Conservation (phyloP, 148 eudicot species). For the Simmondsia chinensis region DNA sequence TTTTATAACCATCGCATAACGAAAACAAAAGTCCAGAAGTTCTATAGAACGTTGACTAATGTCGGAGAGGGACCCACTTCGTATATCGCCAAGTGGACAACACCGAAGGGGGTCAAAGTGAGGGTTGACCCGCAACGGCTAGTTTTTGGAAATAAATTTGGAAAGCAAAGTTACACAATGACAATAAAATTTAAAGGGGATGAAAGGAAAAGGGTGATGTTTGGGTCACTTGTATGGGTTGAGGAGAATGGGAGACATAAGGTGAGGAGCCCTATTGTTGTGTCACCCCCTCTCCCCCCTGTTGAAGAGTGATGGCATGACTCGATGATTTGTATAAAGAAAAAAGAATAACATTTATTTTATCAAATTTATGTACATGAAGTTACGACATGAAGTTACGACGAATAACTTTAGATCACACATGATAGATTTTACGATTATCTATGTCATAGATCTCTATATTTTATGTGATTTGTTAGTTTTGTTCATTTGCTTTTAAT, state of each 20-base stretch:
- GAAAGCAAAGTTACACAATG: conserved; percentile 29
- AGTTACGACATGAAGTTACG: too few species aligned
- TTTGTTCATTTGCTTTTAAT: too few species aligned
- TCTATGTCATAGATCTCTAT: too few species aligned
- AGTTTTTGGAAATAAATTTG: conserved; percentile 21
- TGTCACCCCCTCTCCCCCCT: too few species aligned
- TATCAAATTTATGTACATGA: too few species aligned
- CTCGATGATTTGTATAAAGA: too few species aligned
- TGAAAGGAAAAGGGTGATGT: conserved; percentile 8
- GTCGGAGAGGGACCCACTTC: conserved; percentile 15
- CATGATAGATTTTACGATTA: too few species aligned
- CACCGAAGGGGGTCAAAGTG: conserved; percentile 12
- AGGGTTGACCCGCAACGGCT: conserved; percentile 24
- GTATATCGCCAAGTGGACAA: conserved; percentile 16
- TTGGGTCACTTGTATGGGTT: conserved; percentile 31
- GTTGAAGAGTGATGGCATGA: too few species aligned
- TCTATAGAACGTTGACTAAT: conserved; percentile 9
- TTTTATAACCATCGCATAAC: background rate
- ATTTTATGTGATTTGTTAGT: too few species aligned
- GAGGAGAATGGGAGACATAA: conserved; percentile 17
- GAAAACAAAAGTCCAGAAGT: background rate
- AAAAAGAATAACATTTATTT: too few species aligned
- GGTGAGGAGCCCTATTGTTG: conserved; percentile 42
- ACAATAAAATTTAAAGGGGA: conserved; percentile 16
- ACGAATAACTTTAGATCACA: too few species aligned